phyloP scores from a whole-genome alignment of 1,139 yeast species.

The Zygosaccharomyces pseudobailii region DNA sequence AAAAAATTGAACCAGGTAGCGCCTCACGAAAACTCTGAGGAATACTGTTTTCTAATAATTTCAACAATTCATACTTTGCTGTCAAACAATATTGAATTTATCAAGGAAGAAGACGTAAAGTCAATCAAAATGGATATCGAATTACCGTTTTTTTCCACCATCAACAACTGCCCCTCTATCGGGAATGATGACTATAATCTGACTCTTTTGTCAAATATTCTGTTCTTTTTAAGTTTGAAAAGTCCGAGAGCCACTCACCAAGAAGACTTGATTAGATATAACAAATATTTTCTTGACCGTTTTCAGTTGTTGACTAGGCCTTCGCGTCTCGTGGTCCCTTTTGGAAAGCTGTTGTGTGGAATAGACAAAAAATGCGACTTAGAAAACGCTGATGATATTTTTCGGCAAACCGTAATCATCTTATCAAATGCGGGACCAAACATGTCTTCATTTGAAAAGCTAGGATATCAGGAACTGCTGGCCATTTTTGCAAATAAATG shows the following conservation, averaged over 20 bases:
- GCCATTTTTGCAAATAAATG: conserved; percentile 57
- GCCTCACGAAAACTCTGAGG: conserved; percentile 12
- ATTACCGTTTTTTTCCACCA: conserved; percentile 15
- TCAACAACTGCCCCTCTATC: conserved; percentile 14
- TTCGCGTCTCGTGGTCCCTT: conserved; percentile 43
- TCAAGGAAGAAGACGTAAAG: conserved; percentile 16
- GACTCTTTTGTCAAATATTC: conserved; percentile 22
- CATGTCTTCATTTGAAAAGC: conserved; percentile 32
- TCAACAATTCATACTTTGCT: conserved; percentile 30
- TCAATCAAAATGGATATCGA: conserved; percentile 21
- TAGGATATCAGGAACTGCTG: conserved; percentile 57
- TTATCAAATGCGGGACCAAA: conserved; percentile 8
- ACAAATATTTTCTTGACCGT: conserved; percentile 15
- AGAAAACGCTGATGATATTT: conserved; percentile 7
- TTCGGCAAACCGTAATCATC: conserved; percentile 17
- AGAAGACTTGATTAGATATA: conserved; percentile 18
- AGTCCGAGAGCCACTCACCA: conserved; percentile 14
- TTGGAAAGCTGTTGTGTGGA: conserved; percentile 48
- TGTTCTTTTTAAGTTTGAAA: conserved; percentile 24
- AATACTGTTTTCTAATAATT: conserved; percentile 29
- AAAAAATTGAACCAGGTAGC: conserved; percentile 19
- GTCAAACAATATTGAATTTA: conserved; percentile 21
- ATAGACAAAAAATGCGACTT: conserved; percentile 39
- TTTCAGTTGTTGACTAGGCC: conserved; percentile 36
- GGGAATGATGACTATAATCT: conserved; percentile 28